Evolutionary conservation across 495 filamentous ascomycete species (phyloP).

Genomic region (Trichoderma reesei): DNA sequence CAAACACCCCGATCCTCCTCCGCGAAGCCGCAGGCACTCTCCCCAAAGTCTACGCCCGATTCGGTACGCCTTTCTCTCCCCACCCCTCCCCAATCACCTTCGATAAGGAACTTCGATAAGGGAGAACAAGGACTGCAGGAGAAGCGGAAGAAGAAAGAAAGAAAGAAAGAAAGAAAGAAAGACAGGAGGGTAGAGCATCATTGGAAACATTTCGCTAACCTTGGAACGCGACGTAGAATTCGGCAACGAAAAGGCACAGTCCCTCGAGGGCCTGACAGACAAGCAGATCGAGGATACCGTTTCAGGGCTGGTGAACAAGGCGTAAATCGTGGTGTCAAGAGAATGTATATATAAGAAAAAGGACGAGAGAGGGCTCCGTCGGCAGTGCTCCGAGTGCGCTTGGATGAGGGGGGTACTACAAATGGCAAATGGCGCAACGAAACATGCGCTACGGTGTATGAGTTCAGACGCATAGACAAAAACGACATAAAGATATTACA

Average conservation of each 20-base stretch:
- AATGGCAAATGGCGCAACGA: not conserved
- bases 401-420: not conserved
- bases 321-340: not conserved
- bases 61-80: constrained; percentile 50
- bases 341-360: not conserved
- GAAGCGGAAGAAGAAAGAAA: constrained; percentile 15
- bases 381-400: not conserved
- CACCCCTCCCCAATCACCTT: not conserved
- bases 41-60: constrained; percentile 85
- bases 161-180: not conserved
- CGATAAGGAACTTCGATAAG: not conserved
- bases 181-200: constrained; percentile 26
- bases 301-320: constrained; percentile 65
- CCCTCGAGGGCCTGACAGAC: constrained; percentile 58
- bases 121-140: not conserved
- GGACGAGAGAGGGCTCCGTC: not conserved
- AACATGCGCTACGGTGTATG: not conserved
- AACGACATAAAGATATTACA: not conserved
- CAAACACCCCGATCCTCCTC: constrained; percentile 84
- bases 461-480: not conserved
- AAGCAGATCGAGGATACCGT: constrained; percentile 88
- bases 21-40: constrained; percentile 76
- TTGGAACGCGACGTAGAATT: too few relatives aligned
- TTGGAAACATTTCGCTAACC: too few relatives aligned
- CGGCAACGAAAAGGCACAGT: constrained; percentile 9